Conservation (phyloP, 768 basidiomycete genomes). For the Lactifluus subvellereus region DNA sequence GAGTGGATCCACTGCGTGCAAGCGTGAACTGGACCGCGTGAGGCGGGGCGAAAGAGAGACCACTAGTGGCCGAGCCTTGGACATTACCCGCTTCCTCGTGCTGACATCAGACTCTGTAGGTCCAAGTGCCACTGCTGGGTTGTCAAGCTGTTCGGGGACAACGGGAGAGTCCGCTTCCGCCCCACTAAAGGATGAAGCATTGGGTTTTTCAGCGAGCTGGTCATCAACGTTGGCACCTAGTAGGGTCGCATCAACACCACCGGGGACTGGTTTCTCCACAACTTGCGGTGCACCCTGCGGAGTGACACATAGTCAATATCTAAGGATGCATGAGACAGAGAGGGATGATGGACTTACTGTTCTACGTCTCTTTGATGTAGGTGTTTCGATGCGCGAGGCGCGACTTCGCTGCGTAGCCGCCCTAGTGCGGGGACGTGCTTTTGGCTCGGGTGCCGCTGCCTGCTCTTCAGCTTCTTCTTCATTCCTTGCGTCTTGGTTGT, state of each 20-base stretch:
- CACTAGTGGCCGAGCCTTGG: background rate
- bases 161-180: background rate
- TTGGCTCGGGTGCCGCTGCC: background rate
- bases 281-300: background rate
- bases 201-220: background rate
- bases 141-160: background rate
- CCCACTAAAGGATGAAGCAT: background rate
- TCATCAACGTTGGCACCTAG: background rate
- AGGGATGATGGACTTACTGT: background rate
- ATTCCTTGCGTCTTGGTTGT: background rate
- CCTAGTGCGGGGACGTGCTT: background rate
- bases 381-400: background rate
- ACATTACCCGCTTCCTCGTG: background rate
- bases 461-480: background rate
- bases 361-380: background rate
- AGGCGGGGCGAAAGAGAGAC: background rate
- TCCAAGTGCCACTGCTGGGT: background rate
- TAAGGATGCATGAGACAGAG: background rate
- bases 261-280: background rate
- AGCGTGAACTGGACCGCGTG: conserved; percentile 2
- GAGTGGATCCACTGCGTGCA: background rate
- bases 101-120: background rate
- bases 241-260: background rate
- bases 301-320: background rate
- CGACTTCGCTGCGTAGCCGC: background rate